Percentiles rank a stretch among this genome's conserved stretches.
These are phyloP conservation scores for Boletus tylopilopsis DNA, from an alignment of 768 basidiomycete species.

Conservation along the genomic window DNA sequence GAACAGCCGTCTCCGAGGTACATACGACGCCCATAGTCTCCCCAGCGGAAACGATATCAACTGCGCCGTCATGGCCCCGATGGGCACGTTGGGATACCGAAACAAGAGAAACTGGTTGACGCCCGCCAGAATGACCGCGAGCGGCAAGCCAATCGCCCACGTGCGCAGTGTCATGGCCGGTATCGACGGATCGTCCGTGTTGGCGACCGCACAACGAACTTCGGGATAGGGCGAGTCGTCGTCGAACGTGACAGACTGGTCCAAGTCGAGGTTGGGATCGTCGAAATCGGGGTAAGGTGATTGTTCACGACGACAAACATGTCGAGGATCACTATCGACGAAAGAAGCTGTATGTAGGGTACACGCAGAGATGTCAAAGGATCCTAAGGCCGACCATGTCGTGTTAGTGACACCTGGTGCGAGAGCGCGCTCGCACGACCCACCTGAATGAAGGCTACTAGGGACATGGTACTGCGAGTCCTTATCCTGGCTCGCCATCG, in stretches of 20 bases:
- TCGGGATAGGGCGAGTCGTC: constrained; percentile 2
- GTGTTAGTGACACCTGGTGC: background rate
- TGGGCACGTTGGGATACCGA: constrained; percentile 62
- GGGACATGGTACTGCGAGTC: background rate
- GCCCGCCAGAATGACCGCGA: background rate
- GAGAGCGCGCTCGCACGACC: background rate
- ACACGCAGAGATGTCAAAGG: background rate
- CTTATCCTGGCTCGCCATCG: background rate
- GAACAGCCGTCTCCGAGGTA: constrained; percentile 55
- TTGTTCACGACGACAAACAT: constrained; percentile 22
- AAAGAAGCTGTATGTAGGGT: background rate
- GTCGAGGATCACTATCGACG: background rate
- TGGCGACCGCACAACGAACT: constrained; percentile 2
- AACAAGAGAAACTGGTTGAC: constrained; percentile 66
- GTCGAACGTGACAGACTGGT: background rate
- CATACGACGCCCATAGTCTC: constrained; percentile 45
- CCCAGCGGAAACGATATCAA: constrained; percentile 70
- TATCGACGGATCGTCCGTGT: constrained; percentile 2
- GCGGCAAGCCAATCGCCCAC: background rate
- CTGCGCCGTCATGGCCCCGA: constrained; percentile 67
- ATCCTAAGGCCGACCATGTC: background rate
- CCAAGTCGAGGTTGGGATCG: background rate
- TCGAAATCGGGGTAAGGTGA: background rate
- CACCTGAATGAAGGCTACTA: background rate
- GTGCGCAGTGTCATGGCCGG: constrained; percentile 1